These are phyloP conservation scores for Cyanodermella asteris DNA, from an alignment of 2,329 filamentous ascomycete genomes.

Conservation along the genomic window DNA sequence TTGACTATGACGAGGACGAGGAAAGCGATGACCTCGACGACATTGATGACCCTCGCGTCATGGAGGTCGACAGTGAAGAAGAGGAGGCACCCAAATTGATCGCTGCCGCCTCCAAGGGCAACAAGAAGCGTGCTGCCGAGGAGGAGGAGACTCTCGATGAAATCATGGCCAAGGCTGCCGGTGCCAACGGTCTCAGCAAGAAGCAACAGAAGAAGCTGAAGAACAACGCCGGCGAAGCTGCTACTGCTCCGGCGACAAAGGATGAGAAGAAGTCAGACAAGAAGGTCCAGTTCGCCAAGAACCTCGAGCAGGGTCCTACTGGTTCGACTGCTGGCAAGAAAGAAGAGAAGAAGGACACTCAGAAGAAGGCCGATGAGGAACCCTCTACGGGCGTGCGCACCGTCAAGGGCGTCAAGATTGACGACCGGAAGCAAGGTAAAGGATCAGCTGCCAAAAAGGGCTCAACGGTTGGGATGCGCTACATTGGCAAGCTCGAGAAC, in stretches of 20 bases:
- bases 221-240: slow-evolving; percentile 90
- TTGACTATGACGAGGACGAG: slow-evolving; percentile 51
- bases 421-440: slow-evolving; percentile 81
- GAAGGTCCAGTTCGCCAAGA: slow-evolving; percentile 98
- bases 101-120: slow-evolving; percentile 34
- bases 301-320: slow-evolving; percentile 90
- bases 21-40: slow-evolving; percentile 60
- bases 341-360: slow-evolving; percentile 17
- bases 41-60: slow-evolving; percentile 58
- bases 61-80: slow-evolving; percentile 56
- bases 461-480: slow-evolving; percentile 79
- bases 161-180: slow-evolving; percentile 56
- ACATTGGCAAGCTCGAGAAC: slow-evolving; percentile 90
- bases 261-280: slow-evolving; percentile 38
- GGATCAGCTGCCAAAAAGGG: slow-evolving; percentile 77
- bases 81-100: slow-evolving; percentile 38
- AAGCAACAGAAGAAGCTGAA: slow-evolving; percentile 96
- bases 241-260: slow-evolving; percentile 36
- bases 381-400: slow-evolving; percentile 48
- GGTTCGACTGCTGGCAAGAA: slow-evolving; percentile 29
- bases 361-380: slow-evolving; percentile 22
- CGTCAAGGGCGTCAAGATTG: slow-evolving; percentile 73
- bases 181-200: slow-evolving; percentile 66
- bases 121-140: slow-evolving; percentile 85
- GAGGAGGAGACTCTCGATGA: slow-evolving; percentile 47